These are phyloP conservation scores for Peziza echinospora DNA, from an alignment of 495 filamentous ascomycete species.

Conservation along the genomic window DNA sequence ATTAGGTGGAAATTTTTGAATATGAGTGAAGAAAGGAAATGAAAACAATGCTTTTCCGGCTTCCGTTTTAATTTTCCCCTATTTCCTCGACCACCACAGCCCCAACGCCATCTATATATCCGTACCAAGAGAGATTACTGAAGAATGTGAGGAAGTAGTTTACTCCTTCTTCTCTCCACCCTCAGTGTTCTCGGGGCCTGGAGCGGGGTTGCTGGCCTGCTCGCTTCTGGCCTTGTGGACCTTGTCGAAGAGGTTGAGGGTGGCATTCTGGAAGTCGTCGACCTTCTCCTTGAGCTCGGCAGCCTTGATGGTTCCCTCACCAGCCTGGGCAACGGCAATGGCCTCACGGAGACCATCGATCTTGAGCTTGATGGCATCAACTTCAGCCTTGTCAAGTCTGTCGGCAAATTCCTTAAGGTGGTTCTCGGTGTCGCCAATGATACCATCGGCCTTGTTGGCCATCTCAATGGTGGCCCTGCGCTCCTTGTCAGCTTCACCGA, in stretches of 20 bases:
- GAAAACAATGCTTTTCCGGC: not conserved
- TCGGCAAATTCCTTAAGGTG: conserved; percentile 90
- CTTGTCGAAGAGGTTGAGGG: conserved; percentile 96
- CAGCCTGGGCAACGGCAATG: conserved; percentile 82
- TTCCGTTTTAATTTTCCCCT: too few species aligned
- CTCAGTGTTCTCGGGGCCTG: conserved; percentile 25
- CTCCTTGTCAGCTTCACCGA: conserved; percentile 85
- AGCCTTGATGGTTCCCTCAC: conserved; percentile 63
- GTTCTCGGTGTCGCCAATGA: conserved; percentile 95
- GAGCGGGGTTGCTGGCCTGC: conserved; percentile 14
- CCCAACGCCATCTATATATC: too few species aligned
- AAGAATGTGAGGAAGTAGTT: conserved; percentile 6
- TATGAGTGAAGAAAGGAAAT: not conserved
- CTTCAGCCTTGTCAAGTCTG: conserved; percentile 90
- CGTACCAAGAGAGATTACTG: not conserved
- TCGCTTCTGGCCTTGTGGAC: conserved; percentile 90
- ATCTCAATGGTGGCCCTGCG: conserved; percentile 86
- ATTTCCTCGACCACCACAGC: too few species aligned
- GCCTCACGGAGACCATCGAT: conserved; percentile 73
- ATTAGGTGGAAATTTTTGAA: too few species aligned
- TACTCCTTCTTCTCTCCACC: conserved; percentile 66
- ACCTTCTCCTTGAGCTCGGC: conserved; percentile 94
- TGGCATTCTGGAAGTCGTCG: conserved; percentile 87
- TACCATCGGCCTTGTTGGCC: conserved; percentile 90
- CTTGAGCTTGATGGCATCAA: conserved; percentile 81